Conservation (phyloP, 1,139 yeast genomes). For the Insectozyma bohioensis region DNA sequence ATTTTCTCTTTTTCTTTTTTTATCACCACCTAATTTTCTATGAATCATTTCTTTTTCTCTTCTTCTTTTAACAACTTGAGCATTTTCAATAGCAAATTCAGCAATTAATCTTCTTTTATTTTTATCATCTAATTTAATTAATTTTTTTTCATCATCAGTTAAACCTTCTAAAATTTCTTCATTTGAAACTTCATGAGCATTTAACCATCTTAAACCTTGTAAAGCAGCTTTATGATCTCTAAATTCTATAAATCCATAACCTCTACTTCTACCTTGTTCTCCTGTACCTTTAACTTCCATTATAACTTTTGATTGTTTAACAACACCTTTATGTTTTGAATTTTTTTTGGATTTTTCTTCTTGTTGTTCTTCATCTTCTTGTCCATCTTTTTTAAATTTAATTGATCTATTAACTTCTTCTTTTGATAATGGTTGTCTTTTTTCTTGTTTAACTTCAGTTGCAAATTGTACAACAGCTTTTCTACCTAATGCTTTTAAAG, state of each 20-base stretch:
- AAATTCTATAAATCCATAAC: conserved; percentile 93
- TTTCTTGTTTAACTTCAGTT: conserved; percentile 74
- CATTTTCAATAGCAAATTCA: conserved; percentile 95
- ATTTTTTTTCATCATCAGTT: conserved; percentile 64
- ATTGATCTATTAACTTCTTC: conserved; percentile 86
- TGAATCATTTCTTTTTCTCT: conserved; percentile 61
- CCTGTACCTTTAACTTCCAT: conserved; percentile 91
- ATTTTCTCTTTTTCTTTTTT: conserved; percentile 22
- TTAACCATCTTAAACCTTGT: conserved; percentile 96
- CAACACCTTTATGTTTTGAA: conserved; percentile 82
- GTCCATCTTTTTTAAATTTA: conserved; percentile 50
- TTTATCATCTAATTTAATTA: conserved; percentile 51
- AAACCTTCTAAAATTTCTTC: conserved; percentile 74
- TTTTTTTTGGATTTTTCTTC: conserved; percentile 44
- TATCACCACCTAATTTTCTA: conserved; percentile 33
- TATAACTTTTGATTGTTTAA: conserved; percentile 88
- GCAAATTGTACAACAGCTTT: conserved; percentile 96
- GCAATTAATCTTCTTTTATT: conserved; percentile 79
- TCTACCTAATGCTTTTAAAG: conserved; percentile 88
- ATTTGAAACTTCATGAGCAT: conserved; percentile 80
- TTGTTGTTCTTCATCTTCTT: conserved; percentile 43
- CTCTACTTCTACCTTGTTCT: conserved; percentile 87
- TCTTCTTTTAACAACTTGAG: conserved; percentile 89
- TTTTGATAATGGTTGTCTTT: conserved; percentile 82
- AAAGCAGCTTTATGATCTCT: conserved; percentile 91